phyloP scores from a whole-genome alignment of 306 rosid genomes.

The Quercus berberidifolia region DNA sequence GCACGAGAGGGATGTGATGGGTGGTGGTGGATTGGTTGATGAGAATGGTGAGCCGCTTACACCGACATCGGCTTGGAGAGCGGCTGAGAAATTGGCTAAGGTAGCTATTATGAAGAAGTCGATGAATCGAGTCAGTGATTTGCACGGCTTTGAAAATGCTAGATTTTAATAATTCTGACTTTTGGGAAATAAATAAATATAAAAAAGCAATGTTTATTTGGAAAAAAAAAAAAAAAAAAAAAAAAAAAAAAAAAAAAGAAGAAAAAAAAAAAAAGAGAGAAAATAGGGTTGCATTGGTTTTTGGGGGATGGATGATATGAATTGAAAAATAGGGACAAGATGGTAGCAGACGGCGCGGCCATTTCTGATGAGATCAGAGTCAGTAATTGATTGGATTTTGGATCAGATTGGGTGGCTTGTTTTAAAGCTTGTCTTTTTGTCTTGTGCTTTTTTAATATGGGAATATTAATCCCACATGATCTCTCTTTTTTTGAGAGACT shows the following conservation, averaged over 20 bases:
- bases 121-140: conserved; percentile 64
- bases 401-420: neutral
- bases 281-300: conserved; percentile 20
- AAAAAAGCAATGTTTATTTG: neutral
- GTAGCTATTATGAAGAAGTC: conserved; percentile 74
- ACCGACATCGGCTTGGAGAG: conserved; percentile 82
- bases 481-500: conserved; percentile 9
- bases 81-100: conserved; percentile 84
- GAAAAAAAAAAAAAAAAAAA: neutral
- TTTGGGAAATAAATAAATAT: neutral
- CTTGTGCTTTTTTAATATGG: neutral
- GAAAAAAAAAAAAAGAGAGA: neutral
- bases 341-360: conserved; percentile 38
- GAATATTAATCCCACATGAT: neutral
- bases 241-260: neutral
- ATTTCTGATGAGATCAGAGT: conserved; percentile 18
- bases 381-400: neutral
- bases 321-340: conserved; percentile 21
- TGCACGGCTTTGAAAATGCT: conserved; percentile 92
- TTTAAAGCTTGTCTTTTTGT: conserved; percentile 29
- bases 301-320: too few relatives aligned
- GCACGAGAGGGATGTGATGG: conserved; percentile 22
- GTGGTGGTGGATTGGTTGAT: conserved; percentile 19
- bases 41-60: conserved; percentile 83
- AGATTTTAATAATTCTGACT: conserved; percentile 42